These are phyloP conservation scores for Parasarocladium wereldwijsianum DNA, from an alignment of 2,329 filamentous ascomycete genomes.

Conservation along the genomic window DNA sequence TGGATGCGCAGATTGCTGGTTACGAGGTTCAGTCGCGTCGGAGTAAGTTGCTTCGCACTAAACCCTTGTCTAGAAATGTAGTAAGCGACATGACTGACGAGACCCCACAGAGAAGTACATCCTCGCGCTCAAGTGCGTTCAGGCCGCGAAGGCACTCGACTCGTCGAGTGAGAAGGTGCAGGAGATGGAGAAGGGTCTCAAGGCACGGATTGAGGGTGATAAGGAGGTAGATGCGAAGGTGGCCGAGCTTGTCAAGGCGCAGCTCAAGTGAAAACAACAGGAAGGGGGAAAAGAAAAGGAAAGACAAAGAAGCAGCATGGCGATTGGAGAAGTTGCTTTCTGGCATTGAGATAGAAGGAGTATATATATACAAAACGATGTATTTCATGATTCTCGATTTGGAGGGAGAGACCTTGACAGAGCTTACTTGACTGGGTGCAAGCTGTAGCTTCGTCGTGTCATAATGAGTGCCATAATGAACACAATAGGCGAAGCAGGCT, in stretches of 20 bases:
- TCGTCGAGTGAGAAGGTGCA: conserved; percentile 57
- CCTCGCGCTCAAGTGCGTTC: conserved; percentile 74
- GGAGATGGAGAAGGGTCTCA: conserved; percentile 59
- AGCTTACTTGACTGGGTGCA: too few relatives aligned
- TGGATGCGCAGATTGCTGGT: conserved; percentile 69
- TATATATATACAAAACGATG: too few relatives aligned
- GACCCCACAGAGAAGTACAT: conserved; percentile 58
- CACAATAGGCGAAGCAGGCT: too few relatives aligned
- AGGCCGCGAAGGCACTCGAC: conserved; percentile 56
- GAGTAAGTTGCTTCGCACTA: conserved; percentile 40
- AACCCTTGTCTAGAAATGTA: too few relatives aligned
- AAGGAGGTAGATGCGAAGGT: conserved; percentile 48
- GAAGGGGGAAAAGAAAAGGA: too few relatives aligned
- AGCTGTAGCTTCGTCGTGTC: too few relatives aligned
- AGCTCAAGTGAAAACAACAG: too few relatives aligned
- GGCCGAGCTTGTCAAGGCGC: conserved; percentile 52
- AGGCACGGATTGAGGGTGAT: conserved; percentile 40
- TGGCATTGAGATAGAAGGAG: too few relatives aligned
- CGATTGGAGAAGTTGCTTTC: conserved; percentile 46
- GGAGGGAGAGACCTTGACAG: too few relatives aligned
- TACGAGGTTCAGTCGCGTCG: conserved; percentile 82
- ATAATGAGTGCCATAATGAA: too few relatives aligned
- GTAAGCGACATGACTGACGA: conserved; percentile 5
- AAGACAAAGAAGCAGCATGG: conserved; percentile 37
- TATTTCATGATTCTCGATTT: too few relatives aligned